Evolutionary conservation across 257 asterid species (phyloP), one percentile per base, ranked within the genome.

Genomic region (Rehmannia glutinosa): DNA sequence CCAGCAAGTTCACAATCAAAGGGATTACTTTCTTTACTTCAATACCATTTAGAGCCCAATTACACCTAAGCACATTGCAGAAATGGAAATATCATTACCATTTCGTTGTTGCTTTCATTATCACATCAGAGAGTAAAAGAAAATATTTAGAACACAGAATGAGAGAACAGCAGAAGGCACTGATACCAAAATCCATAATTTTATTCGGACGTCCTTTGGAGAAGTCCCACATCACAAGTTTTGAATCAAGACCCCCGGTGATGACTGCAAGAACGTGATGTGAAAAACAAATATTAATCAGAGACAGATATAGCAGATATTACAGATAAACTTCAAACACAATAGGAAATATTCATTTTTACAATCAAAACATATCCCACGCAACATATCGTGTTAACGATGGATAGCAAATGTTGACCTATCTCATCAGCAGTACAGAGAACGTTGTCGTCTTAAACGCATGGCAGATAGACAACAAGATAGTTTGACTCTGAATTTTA

Each of bases 161-260:
- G 15, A 5, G 64, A 66, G 58, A 35, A 62, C 52, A 66, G 46
- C 70, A 73, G 57, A 72, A 57, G 58, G 74, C 36, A 32, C n/a
- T 20, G 35, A 62, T 81, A 94, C 99, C 97, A 45, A 94, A 88
- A 84, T 91, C 93, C 81, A 87, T 72, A 55, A 83, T 80, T 78
- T 78, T 83, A 77, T 53, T 82, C 5, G 91, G 82, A n/a, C 90
- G 86, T 61, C 97, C 99, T 72, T 70, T 94, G 69, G 98, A 91
- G 82, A 91, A 94, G 81, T 91, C 97, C 99, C 98, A 94, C 75
- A 87, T 59, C 36, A 87, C 86, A 73, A 94, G 93, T 64, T 87
- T 85, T 66, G 97, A 85, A 79, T 94, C 99, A 73, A 94, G 89
- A 75, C 99, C 98, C 11, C 99, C 98, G 38, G 97, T 87, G 70